A percentile compares a stretch with the other conserved stretches of the same genome.
Conservation (phyloP, 2,329 filamentous ascomycete species). For the Cladosporium sphaerospermum region DNA sequence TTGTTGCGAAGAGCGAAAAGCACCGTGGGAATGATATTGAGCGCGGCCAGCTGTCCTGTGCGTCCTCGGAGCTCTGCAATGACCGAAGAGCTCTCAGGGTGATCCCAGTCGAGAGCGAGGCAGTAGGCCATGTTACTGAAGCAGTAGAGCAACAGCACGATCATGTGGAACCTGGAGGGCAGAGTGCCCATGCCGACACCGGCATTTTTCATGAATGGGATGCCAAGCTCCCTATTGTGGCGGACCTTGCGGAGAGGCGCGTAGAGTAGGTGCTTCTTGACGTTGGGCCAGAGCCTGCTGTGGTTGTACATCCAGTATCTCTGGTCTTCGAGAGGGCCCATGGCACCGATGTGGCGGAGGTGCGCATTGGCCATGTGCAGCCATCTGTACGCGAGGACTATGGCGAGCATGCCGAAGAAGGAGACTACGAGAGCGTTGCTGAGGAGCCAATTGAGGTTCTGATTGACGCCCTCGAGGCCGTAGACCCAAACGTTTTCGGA, state of each 20-base stretch:
- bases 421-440: constrained; percentile 37
- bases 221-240: constrained; percentile 68
- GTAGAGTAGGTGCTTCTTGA: constrained; percentile 59
- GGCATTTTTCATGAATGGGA: constrained; percentile 53
- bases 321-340: constrained; percentile 37
- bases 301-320: constrained; percentile 43
- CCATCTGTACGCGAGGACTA: constrained; percentile 38
- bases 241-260: constrained; percentile 67
- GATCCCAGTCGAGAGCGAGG: constrained; percentile 56
- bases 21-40: constrained; percentile 89
- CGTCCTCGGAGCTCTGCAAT: constrained; percentile 79
- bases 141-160: constrained; percentile 62
- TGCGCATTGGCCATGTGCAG: constrained; percentile 38
- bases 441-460: constrained; percentile 42
- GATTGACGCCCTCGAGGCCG: constrained; percentile 44
- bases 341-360: constrained; percentile 40
- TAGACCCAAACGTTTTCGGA: constrained; percentile 24
- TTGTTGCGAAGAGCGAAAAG: constrained; percentile 91
- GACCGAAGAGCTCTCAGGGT: constrained; percentile 46
- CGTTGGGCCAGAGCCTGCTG: constrained; percentile 47
- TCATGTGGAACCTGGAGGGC: constrained; percentile 69
- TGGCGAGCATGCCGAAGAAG: constrained; percentile 31
- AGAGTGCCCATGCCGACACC: constrained; percentile 72
- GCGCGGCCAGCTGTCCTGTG: constrained; percentile 72
- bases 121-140: constrained; percentile 72